phyloP scores from a whole-genome alignment of 805 yeast species.

The Wickerhamiella galacta region DNA sequence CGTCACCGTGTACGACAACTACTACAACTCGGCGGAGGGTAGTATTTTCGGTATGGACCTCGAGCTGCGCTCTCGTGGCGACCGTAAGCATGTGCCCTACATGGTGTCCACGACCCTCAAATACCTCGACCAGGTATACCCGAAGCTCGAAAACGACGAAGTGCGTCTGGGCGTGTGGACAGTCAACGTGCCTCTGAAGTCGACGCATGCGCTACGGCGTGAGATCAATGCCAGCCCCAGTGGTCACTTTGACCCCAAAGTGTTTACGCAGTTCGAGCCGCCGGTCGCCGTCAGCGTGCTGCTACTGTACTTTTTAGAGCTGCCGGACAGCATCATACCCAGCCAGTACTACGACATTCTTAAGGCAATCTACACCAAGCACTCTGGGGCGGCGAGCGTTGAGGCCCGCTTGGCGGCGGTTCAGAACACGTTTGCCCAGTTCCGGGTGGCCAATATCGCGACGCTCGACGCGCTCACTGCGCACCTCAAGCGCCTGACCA shows the following conservation, averaged over 20 bases:
- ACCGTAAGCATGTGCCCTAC: slow-evolving; percentile 54
- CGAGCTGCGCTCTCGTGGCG: slow-evolving; percentile 52
- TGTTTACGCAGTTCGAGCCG: slow-evolving; percentile 28
- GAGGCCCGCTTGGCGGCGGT: slow-evolving; percentile 40
- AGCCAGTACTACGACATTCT: slow-evolving; percentile 47
- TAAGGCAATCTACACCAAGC: slow-evolving; percentile 45
- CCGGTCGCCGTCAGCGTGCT: slow-evolving; percentile 49
- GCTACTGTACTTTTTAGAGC: slow-evolving; percentile 57
- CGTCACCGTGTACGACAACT: slow-evolving; percentile 61
- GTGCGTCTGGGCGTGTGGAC: slow-evolving; percentile 56
- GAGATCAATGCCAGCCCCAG: slow-evolving; percentile 26
- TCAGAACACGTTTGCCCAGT: slow-evolving; percentile 45
- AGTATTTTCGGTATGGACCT: slow-evolving; percentile 73
- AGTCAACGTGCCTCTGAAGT: slow-evolving; percentile 40
- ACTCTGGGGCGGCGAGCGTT: slow-evolving; percentile 23
- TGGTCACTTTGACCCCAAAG: slow-evolving; percentile 13
- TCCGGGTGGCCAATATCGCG: slow-evolving; percentile 57
- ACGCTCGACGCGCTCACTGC: slow-evolving; percentile 67
- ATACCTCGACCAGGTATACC: slow-evolving; percentile 54
- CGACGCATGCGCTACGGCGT: slow-evolving; percentile 45
- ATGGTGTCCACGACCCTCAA: slow-evolving; percentile 46
- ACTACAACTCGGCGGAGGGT: slow-evolving; percentile 47
- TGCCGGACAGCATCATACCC: slow-evolving; percentile 64
- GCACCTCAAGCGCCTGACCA: slow-evolving; percentile 50
- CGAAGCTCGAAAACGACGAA: slow-evolving; percentile 46